phyloP scores from a whole-genome alignment of 2,329 filamentous ascomycete species.

The Phaeophleospora eucalypticola region DNA sequence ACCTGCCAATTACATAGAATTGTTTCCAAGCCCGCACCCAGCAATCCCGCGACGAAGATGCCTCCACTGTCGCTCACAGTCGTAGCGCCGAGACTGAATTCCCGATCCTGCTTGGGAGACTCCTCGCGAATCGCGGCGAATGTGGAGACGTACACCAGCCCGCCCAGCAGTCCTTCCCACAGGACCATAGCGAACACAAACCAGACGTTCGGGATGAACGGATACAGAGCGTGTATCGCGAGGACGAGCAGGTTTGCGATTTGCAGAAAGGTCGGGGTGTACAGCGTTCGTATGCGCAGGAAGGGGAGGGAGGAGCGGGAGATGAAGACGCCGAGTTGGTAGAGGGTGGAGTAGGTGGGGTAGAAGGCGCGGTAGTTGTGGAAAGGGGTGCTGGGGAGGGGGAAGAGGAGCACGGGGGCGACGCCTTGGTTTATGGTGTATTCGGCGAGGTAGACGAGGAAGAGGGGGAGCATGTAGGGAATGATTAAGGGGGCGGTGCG shows the following conservation, averaged over 20 bases:
- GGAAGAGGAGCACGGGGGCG: conserved; percentile 82
- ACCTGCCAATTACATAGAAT: conserved; percentile 82
- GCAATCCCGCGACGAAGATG: conserved; percentile 80
- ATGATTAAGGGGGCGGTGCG: conserved; percentile 38
- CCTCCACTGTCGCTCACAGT: conserved; percentile 89
- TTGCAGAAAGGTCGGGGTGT: conserved; percentile 78
- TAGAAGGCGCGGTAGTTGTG: conserved; percentile 81
- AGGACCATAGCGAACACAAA: conserved; percentile 81
- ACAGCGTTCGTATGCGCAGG: conserved; percentile 73
- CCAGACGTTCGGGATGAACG: conserved; percentile 81
- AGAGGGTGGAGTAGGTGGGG: conserved; percentile 89
- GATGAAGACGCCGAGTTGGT: conserved; percentile 92
- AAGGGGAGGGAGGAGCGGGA: conserved; percentile 89
- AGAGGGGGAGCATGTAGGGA: conserved; percentile 76
- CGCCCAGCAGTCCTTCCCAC: conserved; percentile 90
- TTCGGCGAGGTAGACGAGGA: conserved; percentile 91
- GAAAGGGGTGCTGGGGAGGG: conserved; percentile 72
- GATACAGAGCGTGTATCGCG: conserved; percentile 65
- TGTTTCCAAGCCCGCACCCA: conserved; percentile 79
- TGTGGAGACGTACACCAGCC: conserved; percentile 90
- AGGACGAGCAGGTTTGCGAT: conserved; percentile 71
- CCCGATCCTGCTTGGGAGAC: conserved; percentile 70
- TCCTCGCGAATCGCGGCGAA: conserved; percentile 91
- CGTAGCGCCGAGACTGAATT: conserved; percentile 86
- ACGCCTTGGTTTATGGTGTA: conserved; percentile 98